Conservation (phyloP, 495 filamentous ascomycete genomes). For the Penicilliopsis zonata region DNA sequence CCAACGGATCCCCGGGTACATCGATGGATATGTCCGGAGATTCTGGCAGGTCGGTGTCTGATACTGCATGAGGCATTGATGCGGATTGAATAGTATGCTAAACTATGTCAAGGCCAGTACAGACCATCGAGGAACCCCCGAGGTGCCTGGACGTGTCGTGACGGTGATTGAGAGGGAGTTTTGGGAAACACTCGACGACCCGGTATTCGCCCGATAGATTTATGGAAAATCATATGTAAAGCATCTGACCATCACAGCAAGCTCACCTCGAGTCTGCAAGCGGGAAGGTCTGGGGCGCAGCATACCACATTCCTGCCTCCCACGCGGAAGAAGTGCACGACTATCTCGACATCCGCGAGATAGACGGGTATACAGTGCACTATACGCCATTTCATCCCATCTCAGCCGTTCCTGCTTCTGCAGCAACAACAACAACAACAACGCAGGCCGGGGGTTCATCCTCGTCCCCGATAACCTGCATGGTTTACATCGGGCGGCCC, state of each 20-base stretch:
- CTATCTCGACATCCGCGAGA: conserved; percentile 93
- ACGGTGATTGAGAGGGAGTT: conserved; percentile 75
- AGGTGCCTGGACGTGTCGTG: conserved; percentile 79
- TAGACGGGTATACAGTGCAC: conserved; percentile 89
- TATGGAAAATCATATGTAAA: conserved; percentile 1
- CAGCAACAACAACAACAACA: neutral
- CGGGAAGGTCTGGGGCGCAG: conserved; percentile 77
- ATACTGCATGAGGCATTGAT: too few relatives aligned
- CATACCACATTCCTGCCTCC: conserved; percentile 70
- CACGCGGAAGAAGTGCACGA: conserved; percentile 71
- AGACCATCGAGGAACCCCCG: conserved; percentile 89
- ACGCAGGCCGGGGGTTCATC: neutral
- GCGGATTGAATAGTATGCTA: too few relatives aligned
- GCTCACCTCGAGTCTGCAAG: conserved; percentile 25
- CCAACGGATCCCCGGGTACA: conserved; percentile 76
- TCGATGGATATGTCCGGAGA: conserved; percentile 84
- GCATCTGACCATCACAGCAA: conserved; percentile 12
- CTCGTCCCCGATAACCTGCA: conserved; percentile 33
- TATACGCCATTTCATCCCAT: conserved; percentile 69
- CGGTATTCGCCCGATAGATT: conserved; percentile 10
- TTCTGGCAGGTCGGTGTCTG: conserved; percentile 81
- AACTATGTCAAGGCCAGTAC: conserved; percentile 36
- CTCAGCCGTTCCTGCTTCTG: conserved; percentile 5
- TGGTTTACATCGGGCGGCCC: conserved; percentile 94
- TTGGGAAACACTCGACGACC: conserved; percentile 70